These are phyloP conservation scores for Monosporascus sp. DNA, from an alignment of 2,329 filamentous ascomycete genomes.

Conservation along the genomic window DNA sequence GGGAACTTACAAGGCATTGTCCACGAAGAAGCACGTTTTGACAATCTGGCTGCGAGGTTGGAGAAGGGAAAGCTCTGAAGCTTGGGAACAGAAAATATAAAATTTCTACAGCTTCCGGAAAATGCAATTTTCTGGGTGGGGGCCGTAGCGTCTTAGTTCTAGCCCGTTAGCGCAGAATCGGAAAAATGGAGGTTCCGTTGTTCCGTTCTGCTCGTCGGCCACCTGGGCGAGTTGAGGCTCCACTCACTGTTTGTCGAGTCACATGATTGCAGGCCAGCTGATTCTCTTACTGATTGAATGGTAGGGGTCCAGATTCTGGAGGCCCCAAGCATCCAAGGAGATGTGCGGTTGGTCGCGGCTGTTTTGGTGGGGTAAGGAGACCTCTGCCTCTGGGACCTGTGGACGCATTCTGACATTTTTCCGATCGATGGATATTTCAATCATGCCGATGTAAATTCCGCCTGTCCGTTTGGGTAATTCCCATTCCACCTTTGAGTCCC, in stretches of 20 bases:
- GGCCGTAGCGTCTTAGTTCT: background rate
- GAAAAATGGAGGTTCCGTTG: background rate
- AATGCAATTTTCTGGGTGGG: background rate
- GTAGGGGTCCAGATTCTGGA: too few species aligned
- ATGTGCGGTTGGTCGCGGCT: background rate
- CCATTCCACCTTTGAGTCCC: background rate
- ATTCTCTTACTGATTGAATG: too few species aligned
- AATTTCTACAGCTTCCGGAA: background rate
- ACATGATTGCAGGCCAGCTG: too few species aligned
- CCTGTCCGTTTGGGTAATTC: constrained; percentile 4
- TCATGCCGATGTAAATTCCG: constrained; percentile 13
- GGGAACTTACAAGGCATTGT: constrained; percentile 13
- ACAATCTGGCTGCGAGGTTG: background rate
- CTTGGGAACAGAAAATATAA: constrained; percentile 3
- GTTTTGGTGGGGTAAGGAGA: background rate
- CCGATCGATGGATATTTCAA: constrained; percentile 3
- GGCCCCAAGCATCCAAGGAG: background rate
- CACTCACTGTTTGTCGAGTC: too few species aligned
- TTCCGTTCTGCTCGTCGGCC: too few species aligned
- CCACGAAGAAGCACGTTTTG: background rate
- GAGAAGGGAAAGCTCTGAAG: constrained; percentile 5
- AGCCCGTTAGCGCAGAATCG: background rate
- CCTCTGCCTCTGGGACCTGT: too few species aligned
- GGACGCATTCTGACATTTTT: background rate
- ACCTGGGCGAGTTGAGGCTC: too few species aligned